Conservation (phyloP, 495 filamentous ascomycete species). For the Talaromyces trachyspermus region DNA sequence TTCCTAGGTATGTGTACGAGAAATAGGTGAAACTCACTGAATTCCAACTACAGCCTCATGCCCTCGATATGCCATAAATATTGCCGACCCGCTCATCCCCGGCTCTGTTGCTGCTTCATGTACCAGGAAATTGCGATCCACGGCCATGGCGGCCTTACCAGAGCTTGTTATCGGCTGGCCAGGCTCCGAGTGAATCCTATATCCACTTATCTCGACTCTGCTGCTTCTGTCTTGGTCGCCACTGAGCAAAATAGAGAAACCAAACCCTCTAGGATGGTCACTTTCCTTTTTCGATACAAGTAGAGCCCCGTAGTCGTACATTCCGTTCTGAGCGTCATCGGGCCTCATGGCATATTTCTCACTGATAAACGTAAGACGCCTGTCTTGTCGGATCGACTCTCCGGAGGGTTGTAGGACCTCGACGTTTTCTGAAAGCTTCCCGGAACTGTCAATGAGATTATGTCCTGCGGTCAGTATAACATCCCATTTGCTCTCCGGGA, state of each 20-base stretch:
- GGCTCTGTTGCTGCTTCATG: not conserved
- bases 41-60: not conserved
- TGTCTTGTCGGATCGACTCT: not conserved
- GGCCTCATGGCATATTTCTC: not conserved
- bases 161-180: too few species aligned
- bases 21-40: too few species aligned
- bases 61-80: not conserved
- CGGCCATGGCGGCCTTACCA: not conserved
- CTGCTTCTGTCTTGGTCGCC: too few species aligned
- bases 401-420: not conserved
- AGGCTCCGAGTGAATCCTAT: too few species aligned
- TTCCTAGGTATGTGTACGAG: too few species aligned
- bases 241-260: too few species aligned
- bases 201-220: too few species aligned
- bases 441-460: not conserved
- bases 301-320: too few species aligned
- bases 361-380: not conserved
- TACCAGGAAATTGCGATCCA: not conserved
- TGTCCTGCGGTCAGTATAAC: constrained; percentile 1
- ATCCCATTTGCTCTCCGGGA: not conserved
- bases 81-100: not conserved
- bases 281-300: too few species aligned
- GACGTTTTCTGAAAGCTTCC: not conserved
- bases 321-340: too few species aligned
- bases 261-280: too few species aligned